phyloP scores from a whole-genome alignment of 441 rosid species.

The Arabidopsis hybrid region DNA sequence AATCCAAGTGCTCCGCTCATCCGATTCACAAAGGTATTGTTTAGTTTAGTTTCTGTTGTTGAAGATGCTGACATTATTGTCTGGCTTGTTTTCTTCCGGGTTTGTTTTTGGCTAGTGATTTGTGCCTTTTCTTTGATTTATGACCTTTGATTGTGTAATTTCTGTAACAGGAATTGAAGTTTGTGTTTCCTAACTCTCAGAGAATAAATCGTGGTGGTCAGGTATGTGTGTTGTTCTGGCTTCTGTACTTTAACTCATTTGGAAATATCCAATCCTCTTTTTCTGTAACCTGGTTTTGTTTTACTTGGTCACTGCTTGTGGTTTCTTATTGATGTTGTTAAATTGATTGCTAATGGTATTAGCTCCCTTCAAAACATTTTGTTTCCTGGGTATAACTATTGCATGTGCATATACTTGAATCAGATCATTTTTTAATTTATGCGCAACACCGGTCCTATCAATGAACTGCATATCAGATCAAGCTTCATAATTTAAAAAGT shows the following conservation, averaged over 20 bases:
- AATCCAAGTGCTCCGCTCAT: constrained; percentile 88
- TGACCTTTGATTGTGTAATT: constrained; percentile 8
- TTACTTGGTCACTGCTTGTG: neutral
- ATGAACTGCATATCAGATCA: neutral
- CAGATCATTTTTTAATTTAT: neutral
- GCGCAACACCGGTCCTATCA: neutral
- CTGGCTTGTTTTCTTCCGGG: neutral
- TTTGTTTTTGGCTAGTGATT: neutral
- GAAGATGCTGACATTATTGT: neutral
- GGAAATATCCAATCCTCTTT: neutral
- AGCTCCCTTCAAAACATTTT: constrained; percentile 12
- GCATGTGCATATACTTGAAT: constrained; percentile 1
- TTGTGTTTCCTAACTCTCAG: constrained; percentile 82
- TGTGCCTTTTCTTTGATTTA: constrained; percentile 7
- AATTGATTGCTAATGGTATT: constrained; percentile 7
- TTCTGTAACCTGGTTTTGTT: neutral
- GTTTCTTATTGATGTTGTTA: constrained; percentile 15
- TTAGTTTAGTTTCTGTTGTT: neutral
- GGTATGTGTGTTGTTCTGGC: constrained; percentile 50
- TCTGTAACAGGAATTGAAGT: constrained; percentile 72
- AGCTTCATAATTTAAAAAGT: neutral
- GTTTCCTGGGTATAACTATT: neutral
- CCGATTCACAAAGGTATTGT: constrained; percentile 74
- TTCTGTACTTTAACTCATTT: neutral
- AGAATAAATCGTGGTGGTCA: constrained; percentile 91